Conservation (phyloP, 768 basidiomycete species). For the Lyophyllum decastes region DNA sequence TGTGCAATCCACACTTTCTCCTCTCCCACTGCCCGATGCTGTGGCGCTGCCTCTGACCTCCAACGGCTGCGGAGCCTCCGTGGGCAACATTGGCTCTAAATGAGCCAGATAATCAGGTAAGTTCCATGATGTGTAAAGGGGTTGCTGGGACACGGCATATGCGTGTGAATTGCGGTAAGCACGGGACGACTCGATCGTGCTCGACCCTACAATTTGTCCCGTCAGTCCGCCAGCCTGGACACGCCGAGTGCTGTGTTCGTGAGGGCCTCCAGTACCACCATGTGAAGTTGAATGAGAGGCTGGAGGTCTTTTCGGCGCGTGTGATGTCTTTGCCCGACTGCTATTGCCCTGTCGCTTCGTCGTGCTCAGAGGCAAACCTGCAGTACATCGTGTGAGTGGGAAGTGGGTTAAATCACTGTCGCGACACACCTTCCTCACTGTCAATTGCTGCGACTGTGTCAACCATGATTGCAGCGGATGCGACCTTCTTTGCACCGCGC, state of each 20-base stretch:
- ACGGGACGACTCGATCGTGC: conserved; percentile 52
- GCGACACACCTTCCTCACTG: conserved; percentile 62
- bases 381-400: conserved; percentile 18
- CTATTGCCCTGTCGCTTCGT: conserved; percentile 39
- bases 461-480: conserved; percentile 20
- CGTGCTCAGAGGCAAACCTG: conserved; percentile 10
- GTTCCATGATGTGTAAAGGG: conserved; percentile 83
- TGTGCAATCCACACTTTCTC: conserved; percentile 60
- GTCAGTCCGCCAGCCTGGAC: conserved; percentile 41
- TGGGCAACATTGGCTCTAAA: conserved; percentile 81
- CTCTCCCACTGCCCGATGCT: conserved; percentile 34
- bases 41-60: conserved; percentile 53
- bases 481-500: conserved; percentile 45
- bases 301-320: conserved; percentile 42
- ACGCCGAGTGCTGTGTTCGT: conserved; percentile 53
- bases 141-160: conserved; percentile 77
- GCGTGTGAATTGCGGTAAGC: conserved; percentile 81
- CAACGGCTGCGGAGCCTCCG: conserved; percentile 71
- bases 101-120: conserved; percentile 93
- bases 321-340: conserved; percentile 40
- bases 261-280: conserved; percentile 28
- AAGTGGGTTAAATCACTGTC: neutral
- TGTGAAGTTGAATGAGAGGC: conserved; percentile 29
- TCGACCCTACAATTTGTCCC: conserved; percentile 37
- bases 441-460: conserved; percentile 43